These are phyloP conservation scores for Clavariopsis aquatica DNA, from an alignment of 495 filamentous ascomycete species.

Conservation along the genomic window DNA sequence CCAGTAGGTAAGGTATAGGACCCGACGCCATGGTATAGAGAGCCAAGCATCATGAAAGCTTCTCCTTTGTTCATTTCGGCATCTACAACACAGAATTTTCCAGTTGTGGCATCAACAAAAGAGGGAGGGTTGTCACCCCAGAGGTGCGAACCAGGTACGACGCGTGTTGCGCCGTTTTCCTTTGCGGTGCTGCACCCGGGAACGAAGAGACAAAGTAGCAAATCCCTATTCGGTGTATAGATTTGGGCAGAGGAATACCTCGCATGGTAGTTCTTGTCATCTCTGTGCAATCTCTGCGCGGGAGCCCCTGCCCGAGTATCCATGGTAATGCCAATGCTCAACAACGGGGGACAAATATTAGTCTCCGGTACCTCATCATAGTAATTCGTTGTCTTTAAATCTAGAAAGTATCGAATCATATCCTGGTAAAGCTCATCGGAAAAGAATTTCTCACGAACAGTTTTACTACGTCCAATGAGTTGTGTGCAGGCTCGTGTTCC, in stretches of 20 bases:
- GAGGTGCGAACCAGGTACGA: constrained; percentile 18
- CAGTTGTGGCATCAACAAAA: background rate
- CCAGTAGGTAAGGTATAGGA: background rate
- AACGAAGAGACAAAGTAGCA: constrained; percentile 17
- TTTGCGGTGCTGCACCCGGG: background rate
- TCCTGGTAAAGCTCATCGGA: constrained; percentile 8
- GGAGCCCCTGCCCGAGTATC: background rate
- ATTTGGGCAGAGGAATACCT: background rate
- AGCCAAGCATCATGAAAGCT: constrained; percentile 23
- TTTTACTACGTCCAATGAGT: constrained; percentile 7
- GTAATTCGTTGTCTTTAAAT: constrained; percentile 1
- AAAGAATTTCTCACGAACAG: constrained; percentile 17
- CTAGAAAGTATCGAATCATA: constrained; percentile 11
- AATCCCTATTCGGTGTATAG: constrained; percentile 4
- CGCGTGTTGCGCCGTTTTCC: constrained; percentile 13
- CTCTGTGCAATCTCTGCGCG: constrained; percentile 9
- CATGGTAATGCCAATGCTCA: constrained; percentile 15
- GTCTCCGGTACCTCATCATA: background rate
- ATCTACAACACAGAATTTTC: background rate
- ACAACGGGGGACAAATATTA: constrained; percentile 8
- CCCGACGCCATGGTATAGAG: constrained; percentile 25
- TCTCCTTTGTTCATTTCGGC: constrained; percentile 16
- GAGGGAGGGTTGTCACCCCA: constrained; percentile 5
- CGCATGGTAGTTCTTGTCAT: constrained; percentile 22
- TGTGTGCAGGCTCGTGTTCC: constrained; percentile 17